These are phyloP conservation scores for Cystobasidiaceae sp. DNA, from an alignment of 1,284 basidiomycete genomes.

Conservation along the genomic window DNA sequence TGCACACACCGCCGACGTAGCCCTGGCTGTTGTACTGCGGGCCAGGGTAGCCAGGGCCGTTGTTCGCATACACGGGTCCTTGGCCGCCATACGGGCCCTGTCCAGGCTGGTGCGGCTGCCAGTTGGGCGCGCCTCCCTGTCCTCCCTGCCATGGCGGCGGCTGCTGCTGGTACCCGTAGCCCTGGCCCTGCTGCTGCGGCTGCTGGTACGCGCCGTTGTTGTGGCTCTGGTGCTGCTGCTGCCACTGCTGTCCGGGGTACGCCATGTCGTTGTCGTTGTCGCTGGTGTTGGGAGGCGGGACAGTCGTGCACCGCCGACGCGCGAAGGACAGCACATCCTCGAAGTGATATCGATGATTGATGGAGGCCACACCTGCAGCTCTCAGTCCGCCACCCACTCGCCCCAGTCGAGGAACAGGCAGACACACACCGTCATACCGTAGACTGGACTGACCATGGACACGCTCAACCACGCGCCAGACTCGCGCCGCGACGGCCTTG, in stretches of 20 bases:
- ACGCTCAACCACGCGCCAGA: too few relatives aligned
- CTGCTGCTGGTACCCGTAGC: conserved; percentile 1
- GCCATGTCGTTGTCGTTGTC: conserved; percentile 26
- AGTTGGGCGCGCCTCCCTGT: neutral
- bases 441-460: too few relatives aligned
- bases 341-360: too few relatives aligned
- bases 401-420: too few relatives aligned
- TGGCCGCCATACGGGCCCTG: conserved; percentile 1
- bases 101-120: conserved; percentile 8
- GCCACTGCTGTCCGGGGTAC: conserved; percentile 30
- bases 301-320: neutral
- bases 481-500: too few relatives aligned
- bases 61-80: conserved; percentile 9
- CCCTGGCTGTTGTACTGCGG: conserved; percentile 26
- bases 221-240: conserved; percentile 28
- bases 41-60: conserved; percentile 10
- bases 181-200: too few relatives aligned
- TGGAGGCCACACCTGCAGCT: too few relatives aligned
- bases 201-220: too few relatives aligned
- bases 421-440: too few relatives aligned
- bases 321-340: too few relatives aligned
- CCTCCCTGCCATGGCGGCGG: conserved; percentile 11
- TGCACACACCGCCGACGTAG: conserved; percentile 1
- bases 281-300: neutral
- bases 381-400: too few relatives aligned